These are phyloP conservation scores for Vicia faba DNA, from an alignment of 306 rosid genomes.

Conservation along the genomic window DNA sequence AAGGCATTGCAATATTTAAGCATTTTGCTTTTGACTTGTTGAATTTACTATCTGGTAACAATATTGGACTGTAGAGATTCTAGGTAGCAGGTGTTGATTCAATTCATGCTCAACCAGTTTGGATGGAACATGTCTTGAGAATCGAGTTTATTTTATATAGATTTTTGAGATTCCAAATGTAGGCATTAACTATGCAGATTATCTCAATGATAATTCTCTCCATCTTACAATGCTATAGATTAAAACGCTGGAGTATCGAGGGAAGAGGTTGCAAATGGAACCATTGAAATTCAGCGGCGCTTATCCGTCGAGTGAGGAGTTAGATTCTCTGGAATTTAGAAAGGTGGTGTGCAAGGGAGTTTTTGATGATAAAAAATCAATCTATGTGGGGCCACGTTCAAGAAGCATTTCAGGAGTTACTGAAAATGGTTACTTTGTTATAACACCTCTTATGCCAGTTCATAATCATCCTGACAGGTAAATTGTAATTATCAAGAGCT, in stretches of 20 bases:
- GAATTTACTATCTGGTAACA: background rate
- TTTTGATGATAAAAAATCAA: slow-evolving; percentile 76
- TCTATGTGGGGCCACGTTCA: slow-evolving; percentile 92
- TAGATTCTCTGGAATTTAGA: slow-evolving; percentile 79
- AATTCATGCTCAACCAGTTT: slow-evolving; percentile 7
- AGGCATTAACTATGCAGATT: slow-evolving; percentile 9
- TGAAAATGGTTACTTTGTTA: slow-evolving; percentile 86
- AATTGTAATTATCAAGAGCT: slow-evolving; percentile 18
- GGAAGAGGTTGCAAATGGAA: slow-evolving; percentile 73
- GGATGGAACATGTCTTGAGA: background rate
- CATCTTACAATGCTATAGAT: slow-evolving; percentile 47
- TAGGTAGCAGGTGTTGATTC: slow-evolving; percentile 14
- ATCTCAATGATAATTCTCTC: slow-evolving; percentile 22
- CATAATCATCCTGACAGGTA: slow-evolving; percentile 67
- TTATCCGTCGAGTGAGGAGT: slow-evolving; percentile 49
- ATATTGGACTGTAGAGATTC: slow-evolving; percentile 1
- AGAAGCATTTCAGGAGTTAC: slow-evolving; percentile 97
- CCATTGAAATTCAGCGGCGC: slow-evolving; percentile 57
- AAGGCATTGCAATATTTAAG: background rate
- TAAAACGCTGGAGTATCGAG: slow-evolving; percentile 69
- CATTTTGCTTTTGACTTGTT: slow-evolving; percentile 20
- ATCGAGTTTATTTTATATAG: too few species aligned
- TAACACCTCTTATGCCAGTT: slow-evolving; percentile 81
- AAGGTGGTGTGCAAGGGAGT: slow-evolving; percentile 68
- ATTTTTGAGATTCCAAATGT: too few species aligned